Conservation (phyloP, 2,329 filamentous ascomycete species). For the Coniochaeta sp. region DNA sequence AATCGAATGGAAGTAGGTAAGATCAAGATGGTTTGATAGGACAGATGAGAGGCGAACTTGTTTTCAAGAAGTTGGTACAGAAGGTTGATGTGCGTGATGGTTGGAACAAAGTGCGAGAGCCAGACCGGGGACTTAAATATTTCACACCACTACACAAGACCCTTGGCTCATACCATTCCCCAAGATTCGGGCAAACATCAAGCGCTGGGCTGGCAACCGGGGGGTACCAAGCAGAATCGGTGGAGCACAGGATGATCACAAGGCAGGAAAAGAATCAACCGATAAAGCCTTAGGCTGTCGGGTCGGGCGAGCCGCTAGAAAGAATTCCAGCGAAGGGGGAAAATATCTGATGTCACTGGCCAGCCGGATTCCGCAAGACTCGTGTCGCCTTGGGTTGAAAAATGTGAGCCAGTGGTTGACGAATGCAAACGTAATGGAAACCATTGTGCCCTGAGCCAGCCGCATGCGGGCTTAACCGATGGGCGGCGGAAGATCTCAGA, state of each 20-base stretch:
- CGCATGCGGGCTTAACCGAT: constrained; percentile 1
- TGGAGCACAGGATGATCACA: constrained; percentile 1
- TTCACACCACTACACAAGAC: not conserved
- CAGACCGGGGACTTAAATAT: not conserved
- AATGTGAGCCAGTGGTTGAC: not conserved
- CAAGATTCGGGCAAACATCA: not conserved
- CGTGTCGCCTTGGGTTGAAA: not conserved
- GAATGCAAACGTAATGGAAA: constrained; percentile 3
- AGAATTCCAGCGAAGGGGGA: not conserved
- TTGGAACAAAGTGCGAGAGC: not conserved
- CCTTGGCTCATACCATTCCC: not conserved
- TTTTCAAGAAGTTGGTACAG: not conserved
- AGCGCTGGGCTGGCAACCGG: not conserved
- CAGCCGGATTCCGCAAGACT: not conserved
- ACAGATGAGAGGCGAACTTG: not conserved
- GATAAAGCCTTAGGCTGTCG: not conserved
- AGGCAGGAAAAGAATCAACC: not conserved
- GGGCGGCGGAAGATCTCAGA: not conserved
- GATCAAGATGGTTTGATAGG: not conserved
- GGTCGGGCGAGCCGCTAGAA: constrained; percentile 1
- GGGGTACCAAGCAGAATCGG: not conserved
- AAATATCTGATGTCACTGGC: constrained; percentile 2
- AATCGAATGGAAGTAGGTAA: not conserved
- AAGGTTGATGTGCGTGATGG: not conserved
- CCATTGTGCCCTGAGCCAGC: not conserved